phyloP scores from a whole-genome alignment of 2,329 filamentous ascomycete species.

The Alternaria viburni region DNA sequence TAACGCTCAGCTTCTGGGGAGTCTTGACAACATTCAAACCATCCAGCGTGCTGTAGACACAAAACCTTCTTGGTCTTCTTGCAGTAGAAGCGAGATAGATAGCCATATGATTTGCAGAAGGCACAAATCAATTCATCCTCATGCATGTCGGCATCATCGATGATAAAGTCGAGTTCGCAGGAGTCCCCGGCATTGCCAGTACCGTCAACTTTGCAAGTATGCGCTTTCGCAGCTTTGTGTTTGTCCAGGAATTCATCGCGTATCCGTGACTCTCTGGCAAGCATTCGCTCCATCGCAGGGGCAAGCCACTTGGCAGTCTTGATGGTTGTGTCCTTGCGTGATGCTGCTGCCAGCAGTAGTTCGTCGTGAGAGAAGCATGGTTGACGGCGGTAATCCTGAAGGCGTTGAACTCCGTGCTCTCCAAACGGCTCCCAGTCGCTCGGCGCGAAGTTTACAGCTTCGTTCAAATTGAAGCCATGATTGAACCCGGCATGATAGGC shows the following conservation, averaged over 20 bases:
- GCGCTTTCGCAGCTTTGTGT: conserved; percentile 59
- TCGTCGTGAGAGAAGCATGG: conserved; percentile 98
- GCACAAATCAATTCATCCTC: conserved; percentile 93
- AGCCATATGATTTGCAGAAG: conserved; percentile 91
- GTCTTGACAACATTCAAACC: conserved; percentile 76
- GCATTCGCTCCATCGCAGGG: conserved; percentile 81
- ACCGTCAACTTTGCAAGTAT: conserved; percentile 57
- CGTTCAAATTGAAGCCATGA: conserved; percentile 97
- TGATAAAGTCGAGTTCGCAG: conserved; percentile 39
- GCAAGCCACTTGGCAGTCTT: conserved; percentile 94
- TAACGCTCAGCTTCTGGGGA: conserved; percentile 70
- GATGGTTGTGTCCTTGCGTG: conserved; percentile 75
- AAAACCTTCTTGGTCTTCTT: conserved; percentile 79
- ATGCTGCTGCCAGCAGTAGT: conserved; percentile 86
- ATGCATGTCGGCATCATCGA: conserved; percentile 71
- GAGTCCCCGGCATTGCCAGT: conserved; percentile 50
- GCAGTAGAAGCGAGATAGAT: conserved; percentile 89
- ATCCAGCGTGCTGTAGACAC: conserved; percentile 82
- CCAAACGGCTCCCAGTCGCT: conserved; percentile 94
- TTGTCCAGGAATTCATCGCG: conserved; percentile 72
- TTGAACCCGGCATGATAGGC: conserved; percentile 99
- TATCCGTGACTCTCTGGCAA: conserved; percentile 72
- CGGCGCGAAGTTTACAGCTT: conserved; percentile 97
- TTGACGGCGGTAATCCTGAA: conserved; percentile 87
- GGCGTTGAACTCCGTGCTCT: conserved; percentile 80